Conservation (phyloP, 1,284 basidiomycete genomes). For the Ceratobasidium sp. region DNA sequence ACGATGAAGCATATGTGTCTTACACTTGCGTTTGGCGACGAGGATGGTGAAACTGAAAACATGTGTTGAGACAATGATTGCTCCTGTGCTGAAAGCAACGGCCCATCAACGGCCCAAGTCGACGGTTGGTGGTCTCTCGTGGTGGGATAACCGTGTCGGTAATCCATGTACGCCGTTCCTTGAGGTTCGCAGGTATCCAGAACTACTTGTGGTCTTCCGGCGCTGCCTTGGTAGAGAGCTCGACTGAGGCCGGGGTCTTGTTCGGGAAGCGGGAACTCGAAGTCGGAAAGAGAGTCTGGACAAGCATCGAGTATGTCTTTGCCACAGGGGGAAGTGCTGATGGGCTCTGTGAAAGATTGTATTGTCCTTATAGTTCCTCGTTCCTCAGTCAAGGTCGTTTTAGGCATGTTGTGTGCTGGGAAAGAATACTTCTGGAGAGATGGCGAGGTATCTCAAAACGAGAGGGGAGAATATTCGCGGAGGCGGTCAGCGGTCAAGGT, state of each 20-base stretch:
- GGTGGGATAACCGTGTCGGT: too few relatives aligned
- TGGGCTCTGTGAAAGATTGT: too few relatives aligned
- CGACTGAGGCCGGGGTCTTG: background rate
- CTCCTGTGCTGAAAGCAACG: background rate
- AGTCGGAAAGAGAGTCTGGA: background rate
- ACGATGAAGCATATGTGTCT: background rate
- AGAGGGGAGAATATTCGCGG: too few relatives aligned
- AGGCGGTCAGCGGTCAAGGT: too few relatives aligned
- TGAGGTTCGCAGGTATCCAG: background rate
- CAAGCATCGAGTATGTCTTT: background rate
- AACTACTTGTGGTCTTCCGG: background rate
- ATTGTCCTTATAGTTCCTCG: slow-evolving; percentile 2
- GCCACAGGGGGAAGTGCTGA: background rate
- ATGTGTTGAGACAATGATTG: background rate
- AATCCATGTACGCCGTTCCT: background rate
- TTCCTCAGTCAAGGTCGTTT: background rate
- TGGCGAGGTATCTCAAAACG: too few relatives aligned
- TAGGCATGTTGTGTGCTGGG: background rate
- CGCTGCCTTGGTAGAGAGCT: slow-evolving; percentile 10
- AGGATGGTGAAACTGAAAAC: background rate
- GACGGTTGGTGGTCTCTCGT: background rate
- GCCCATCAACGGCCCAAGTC: background rate
- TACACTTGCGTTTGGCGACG: background rate
- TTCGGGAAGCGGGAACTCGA: too few relatives aligned
- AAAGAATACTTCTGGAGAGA: background rate